A percentile compares a stretch with the other conserved stretches of the same genome.
Conservation (phyloP, 192 early-diverging fungal genomes). For the Dimargaris cristalligena region DNA sequence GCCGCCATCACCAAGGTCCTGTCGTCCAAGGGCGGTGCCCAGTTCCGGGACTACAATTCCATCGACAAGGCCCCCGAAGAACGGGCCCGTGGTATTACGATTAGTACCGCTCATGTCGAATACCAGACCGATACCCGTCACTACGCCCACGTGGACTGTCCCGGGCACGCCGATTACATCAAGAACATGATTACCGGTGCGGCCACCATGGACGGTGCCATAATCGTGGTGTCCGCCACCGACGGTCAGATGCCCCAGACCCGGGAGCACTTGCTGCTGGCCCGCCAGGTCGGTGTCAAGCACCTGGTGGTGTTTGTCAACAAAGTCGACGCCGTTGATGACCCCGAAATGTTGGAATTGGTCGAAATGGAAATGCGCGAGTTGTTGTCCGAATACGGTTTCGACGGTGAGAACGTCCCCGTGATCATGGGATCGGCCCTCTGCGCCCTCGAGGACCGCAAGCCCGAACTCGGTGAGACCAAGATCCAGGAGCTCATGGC, state of each 20-base stretch:
- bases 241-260: slow-evolving; percentile 99
- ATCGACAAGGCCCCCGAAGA: slow-evolving; percentile 99
- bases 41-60: slow-evolving; percentile 89
- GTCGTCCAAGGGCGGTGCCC: slow-evolving; percentile 53
- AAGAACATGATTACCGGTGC: slow-evolving; percentile 99
- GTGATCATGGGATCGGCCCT: slow-evolving; percentile 87
- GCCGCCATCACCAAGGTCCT: slow-evolving; percentile 98
- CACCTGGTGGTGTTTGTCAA: slow-evolving; percentile 94
- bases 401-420: slow-evolving; percentile 78
- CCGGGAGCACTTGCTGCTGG: slow-evolving; percentile 91
- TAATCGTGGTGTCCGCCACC: slow-evolving; percentile 94
- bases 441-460: slow-evolving; percentile 81
- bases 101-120: slow-evolving; percentile 91
- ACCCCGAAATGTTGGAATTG: slow-evolving; percentile 93
- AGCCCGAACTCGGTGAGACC: slow-evolving; percentile 80
- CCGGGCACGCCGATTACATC: slow-evolving; percentile 99
- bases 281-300: slow-evolving; percentile 87
- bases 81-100: slow-evolving; percentile 95
- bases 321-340: slow-evolving; percentile 95
- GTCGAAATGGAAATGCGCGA: slow-evolving; percentile 99
- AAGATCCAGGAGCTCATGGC: slow-evolving; percentile 83
- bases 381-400: slow-evolving; percentile 77
- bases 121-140: slow-evolving; percentile 83
- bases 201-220: slow-evolving; percentile 95
- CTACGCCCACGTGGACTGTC: slow-evolving; percentile 92